Percentiles rank a stretch among this genome's conserved stretches.
Evolutionary conservation across 305 asterid species (phyloP).

Genomic region (Fraxinus xanthoxyloides): DNA sequence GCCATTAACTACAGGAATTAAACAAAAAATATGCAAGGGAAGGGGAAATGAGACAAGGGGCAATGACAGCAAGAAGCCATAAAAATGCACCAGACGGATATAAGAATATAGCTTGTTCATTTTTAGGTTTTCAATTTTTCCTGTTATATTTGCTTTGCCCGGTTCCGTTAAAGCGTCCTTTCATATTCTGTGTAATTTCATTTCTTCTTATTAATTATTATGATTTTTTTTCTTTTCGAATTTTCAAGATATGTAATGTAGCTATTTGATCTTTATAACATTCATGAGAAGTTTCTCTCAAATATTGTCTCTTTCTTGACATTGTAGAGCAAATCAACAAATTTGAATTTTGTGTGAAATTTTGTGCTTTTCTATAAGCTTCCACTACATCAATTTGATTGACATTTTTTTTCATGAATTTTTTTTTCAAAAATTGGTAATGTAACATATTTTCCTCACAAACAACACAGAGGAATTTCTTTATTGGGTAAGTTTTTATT

Average conservation of each 20-base stretch:
- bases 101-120: slow-evolving; percentile 28
- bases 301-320: not conserved
- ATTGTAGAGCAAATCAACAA: no score
- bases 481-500: no score
- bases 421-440: no score
- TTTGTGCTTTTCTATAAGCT: no score
- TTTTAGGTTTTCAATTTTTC: slow-evolving; percentile 1
- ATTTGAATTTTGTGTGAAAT: no score
- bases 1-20: not conserved
- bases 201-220: not conserved
- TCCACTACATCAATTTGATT: no score
- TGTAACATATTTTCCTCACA: no score
- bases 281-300: not conserved
- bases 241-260: not conserved
- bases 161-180: not conserved
- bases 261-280: not conserved
- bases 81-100: slow-evolving; percentile 16
- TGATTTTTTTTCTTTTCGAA: not conserved
- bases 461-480: no score
- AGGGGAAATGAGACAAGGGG: slow-evolving; percentile 4
- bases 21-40: not conserved
- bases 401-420: no score
- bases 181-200: not conserved
- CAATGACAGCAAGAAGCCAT: slow-evolving; percentile 33
- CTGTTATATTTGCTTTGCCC: not conserved